A percentile compares a stretch with the other conserved stretches of the same genome.
phyloP scores from a whole-genome alignment of 2,329 filamentous ascomycete species.

The Cladophialophora exuberans region DNA sequence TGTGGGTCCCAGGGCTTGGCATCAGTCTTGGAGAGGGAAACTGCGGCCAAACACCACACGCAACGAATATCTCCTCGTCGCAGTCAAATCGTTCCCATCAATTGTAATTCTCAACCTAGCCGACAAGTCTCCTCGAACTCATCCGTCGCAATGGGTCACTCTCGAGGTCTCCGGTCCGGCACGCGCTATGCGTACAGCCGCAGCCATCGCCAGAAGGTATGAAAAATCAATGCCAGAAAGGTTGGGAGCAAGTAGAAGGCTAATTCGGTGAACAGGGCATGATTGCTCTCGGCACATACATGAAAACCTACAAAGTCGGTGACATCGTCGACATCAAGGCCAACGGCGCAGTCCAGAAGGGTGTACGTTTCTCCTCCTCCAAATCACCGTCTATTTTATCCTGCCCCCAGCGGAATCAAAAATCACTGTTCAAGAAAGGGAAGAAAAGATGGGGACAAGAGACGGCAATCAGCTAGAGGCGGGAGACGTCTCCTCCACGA shows the following conservation, averaged over 20 bases:
- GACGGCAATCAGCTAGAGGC: too few relatives aligned
- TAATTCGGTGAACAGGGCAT: constrained; percentile 57
- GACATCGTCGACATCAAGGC: constrained; percentile 99
- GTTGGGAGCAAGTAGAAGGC: background rate
- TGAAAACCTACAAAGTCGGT: constrained; percentile 75
- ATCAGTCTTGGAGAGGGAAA: constrained; percentile 3
- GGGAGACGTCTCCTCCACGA: too few relatives aligned
- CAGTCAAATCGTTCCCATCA: constrained; percentile 43
- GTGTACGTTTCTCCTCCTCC: constrained; percentile 51
- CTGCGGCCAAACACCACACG: constrained; percentile 12
- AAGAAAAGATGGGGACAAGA: background rate
- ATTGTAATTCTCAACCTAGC: constrained; percentile 51
- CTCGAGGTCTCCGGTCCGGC: constrained; percentile 82
- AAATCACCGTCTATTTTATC: background rate
- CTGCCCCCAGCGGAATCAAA: background rate
- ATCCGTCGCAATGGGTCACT: constrained; percentile 69
- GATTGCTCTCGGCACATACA: constrained; percentile 92
- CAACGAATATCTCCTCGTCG: constrained; percentile 22
- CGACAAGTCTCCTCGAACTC: constrained; percentile 51
- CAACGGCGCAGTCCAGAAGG: constrained; percentile 98
- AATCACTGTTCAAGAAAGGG: background rate
- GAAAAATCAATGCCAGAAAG: background rate
- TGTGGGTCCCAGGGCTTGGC: constrained; percentile 8
- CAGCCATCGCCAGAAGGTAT: constrained; percentile 81
- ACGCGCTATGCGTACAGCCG: constrained; percentile 88